Percentiles rank a stretch among this genome's conserved stretches.
phyloP scores from a whole-genome alignment of 163 green algal species.

The Volvox carteri region DNA sequence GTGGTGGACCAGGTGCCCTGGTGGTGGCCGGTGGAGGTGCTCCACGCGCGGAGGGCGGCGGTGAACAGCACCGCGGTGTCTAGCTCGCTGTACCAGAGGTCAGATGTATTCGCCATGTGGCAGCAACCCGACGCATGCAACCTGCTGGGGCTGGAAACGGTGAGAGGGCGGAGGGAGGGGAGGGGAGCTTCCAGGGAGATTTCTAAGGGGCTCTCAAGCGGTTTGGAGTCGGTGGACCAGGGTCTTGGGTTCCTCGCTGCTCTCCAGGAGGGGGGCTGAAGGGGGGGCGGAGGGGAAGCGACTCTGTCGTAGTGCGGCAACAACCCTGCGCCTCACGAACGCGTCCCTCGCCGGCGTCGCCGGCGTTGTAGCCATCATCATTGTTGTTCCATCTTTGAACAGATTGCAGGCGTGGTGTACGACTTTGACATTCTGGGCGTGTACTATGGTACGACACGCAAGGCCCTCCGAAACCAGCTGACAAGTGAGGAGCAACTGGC shows the following conservation, averaged over 20 bases:
- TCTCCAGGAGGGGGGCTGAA: too few species aligned
- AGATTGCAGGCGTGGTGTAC: conserved; percentile 61
- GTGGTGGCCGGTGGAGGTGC: conserved; percentile 63
- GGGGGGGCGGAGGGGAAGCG: too few species aligned
- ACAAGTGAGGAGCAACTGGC: conserved; percentile 54
- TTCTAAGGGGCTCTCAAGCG: too few species aligned
- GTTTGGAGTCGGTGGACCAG: too few species aligned
- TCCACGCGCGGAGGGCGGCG: background rate
- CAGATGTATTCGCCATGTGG: conserved; percentile 36
- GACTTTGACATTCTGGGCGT: conserved; percentile 66
- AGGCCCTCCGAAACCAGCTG: conserved; percentile 51
- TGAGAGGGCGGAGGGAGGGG: background rate
- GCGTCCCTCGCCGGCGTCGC: too few species aligned
- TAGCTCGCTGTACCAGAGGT: background rate
- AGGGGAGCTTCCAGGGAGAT: too few species aligned
- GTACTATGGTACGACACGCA: conserved; percentile 55
- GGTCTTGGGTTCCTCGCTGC: too few species aligned
- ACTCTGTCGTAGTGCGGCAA: too few species aligned
- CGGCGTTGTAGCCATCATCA: too few species aligned
- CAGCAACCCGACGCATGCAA: conserved; percentile 43
- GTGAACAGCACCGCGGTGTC: background rate
- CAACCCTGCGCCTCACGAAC: too few species aligned
- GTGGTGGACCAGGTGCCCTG: conserved; percentile 61
- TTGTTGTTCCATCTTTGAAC: too few species aligned
- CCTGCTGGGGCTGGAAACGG: conserved; percentile 52